phyloP scores from a whole-genome alignment of 2,329 filamentous ascomycete genomes.

The Fonsecaea nubica region DNA sequence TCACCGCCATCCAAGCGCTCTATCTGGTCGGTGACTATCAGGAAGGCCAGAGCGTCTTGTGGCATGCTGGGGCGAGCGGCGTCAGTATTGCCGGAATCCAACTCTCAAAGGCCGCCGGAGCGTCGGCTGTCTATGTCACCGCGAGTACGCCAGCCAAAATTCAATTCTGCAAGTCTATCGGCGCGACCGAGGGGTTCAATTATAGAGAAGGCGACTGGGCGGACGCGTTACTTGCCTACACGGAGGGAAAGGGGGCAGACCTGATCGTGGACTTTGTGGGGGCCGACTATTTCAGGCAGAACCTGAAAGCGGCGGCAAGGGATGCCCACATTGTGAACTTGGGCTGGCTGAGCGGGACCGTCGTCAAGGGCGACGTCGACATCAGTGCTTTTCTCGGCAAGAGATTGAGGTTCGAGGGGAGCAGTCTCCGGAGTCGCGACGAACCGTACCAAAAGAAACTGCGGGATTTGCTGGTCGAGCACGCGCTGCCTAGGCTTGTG shows the following conservation, averaged over 20 bases:
- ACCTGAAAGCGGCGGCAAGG: constrained; percentile 74
- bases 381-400: constrained; percentile 76
- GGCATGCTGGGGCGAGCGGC: constrained; percentile 90
- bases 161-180: constrained; percentile 75
- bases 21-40: constrained; percentile 78
- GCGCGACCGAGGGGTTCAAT: constrained; percentile 81
- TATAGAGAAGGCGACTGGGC: constrained; percentile 81
- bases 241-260: constrained; percentile 78
- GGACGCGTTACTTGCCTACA: constrained; percentile 71
- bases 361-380: constrained; percentile 66
- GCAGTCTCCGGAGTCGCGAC: constrained; percentile 79
- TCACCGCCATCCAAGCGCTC: constrained; percentile 92
- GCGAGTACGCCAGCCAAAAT: constrained; percentile 81
- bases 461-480: constrained; percentile 75
- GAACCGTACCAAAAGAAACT: constrained; percentile 76
- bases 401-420: constrained; percentile 80
- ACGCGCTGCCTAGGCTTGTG: constrained; percentile 76
- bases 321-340: constrained; percentile 80
- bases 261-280: constrained; percentile 87
- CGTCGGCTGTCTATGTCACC: constrained; percentile 77
- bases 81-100: constrained; percentile 90
- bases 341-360: constrained; percentile 73
- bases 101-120: constrained; percentile 71
- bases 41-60: constrained; percentile 77
- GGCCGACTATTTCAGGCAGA: constrained; percentile 77